Percentiles rank a stretch among this genome's conserved stretches.
phyloP scores from a whole-genome alignment of 345 rosid species.

The Gossypium bickii region DNA sequence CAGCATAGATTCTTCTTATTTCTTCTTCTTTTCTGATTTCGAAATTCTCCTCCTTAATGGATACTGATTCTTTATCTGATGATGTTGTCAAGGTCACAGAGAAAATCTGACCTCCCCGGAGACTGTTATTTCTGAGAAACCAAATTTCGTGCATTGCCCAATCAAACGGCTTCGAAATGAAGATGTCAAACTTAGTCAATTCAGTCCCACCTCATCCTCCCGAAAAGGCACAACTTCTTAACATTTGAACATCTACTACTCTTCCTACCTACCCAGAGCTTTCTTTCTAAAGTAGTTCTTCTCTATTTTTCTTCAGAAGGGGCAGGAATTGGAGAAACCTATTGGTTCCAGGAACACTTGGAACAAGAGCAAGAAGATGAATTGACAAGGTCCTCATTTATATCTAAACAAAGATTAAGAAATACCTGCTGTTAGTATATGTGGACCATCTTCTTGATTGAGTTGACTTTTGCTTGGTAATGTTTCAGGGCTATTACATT shows the following conservation, averaged over 20 bases:
- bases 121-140: constrained; percentile 30
- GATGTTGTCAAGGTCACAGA: constrained; percentile 29
- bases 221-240: constrained; percentile 44
- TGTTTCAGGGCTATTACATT: constrained; percentile 60
- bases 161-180: constrained; percentile 40
- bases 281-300: neutral
- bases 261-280: constrained; percentile 7
- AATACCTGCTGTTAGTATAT: neutral
- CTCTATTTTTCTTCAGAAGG: constrained; percentile 21
- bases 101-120: constrained; percentile 32
- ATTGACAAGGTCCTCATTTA: constrained; percentile 55
- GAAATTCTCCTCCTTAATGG: neutral
- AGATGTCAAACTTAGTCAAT: constrained; percentile 30
- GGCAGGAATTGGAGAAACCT: constrained; percentile 43
- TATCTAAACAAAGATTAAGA: neutral
- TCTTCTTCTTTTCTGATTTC: neutral
- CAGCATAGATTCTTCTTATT: neutral
- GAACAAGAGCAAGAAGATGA: constrained; percentile 61
- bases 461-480: constrained; percentile 26
- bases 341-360: constrained; percentile 41
- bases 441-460: constrained; percentile 16
- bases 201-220: constrained; percentile 39
- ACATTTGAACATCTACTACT: constrained; percentile 15
- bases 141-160: constrained; percentile 36
- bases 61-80: constrained; percentile 16